Evolutionary conservation across 179 eudicot genomes (phyloP).

Genomic region (Amaranthus tricolor): DNA sequence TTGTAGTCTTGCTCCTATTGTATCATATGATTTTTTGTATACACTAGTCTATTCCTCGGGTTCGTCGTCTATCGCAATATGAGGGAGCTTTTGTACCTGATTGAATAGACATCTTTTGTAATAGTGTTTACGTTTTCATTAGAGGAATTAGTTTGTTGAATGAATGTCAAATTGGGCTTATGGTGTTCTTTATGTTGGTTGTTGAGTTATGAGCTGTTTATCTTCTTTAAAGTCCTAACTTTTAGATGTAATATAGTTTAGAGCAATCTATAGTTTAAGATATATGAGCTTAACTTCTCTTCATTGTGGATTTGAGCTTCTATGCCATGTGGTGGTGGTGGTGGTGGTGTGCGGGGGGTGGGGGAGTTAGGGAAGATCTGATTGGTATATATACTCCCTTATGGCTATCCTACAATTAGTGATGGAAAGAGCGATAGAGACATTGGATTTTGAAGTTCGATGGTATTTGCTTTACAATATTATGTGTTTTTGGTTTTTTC

Average conservation of each 20-base stretch:
- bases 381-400: neutral
- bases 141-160: neutral
- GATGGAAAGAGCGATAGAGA: neutral
- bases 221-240: neutral
- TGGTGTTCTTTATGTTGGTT: neutral
- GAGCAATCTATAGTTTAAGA: neutral
- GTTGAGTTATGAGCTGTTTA: neutral
- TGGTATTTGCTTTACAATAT: neutral
- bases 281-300: neutral
- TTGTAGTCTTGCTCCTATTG: no score
- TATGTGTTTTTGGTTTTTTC: neutral
- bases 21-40: no score
- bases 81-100: no score
- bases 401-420: neutral
- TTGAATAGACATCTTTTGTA: no score
- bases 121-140: neutral
- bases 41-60: no score
- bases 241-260: neutral
- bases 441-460: neutral
- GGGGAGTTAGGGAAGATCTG: neutral
- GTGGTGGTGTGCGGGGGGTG: no score
- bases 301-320: neutral
- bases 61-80: no score
- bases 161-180: neutral
- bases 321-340: neutral